Conservation (phyloP, 169 alveolate genomes). For the Plasmodium cynomolgi region DNA sequence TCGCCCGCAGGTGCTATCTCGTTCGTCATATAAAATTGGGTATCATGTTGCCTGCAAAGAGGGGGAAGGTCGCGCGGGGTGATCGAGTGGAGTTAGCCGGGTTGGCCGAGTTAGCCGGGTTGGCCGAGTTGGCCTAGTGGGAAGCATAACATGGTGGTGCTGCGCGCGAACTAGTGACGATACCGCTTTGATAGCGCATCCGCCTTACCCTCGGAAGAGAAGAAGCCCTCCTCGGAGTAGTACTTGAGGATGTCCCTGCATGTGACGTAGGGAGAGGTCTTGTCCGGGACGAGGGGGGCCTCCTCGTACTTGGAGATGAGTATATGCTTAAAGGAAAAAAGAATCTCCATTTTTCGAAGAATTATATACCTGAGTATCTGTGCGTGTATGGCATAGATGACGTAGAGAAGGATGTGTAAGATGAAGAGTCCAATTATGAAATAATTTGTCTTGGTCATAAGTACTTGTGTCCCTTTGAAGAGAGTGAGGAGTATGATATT, state of each 20-base stretch:
- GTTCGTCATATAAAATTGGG: slow-evolving; percentile 53
- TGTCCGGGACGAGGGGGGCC: slow-evolving; percentile 42
- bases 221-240: slow-evolving; percentile 69
- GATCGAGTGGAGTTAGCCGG: too few species aligned
- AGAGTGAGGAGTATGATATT: slow-evolving; percentile 8
- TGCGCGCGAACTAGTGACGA: not conserved
- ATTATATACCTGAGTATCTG: slow-evolving; percentile 65
- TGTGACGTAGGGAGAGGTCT: slow-evolving; percentile 40
- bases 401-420: slow-evolving; percentile 37
- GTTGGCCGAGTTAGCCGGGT: too few species aligned
- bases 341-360: slow-evolving; percentile 63
- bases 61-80: not conserved
- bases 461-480: slow-evolving; percentile 38
- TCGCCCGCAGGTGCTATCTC: not conserved
- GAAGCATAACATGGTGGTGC: too few species aligned
- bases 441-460: slow-evolving; percentile 38
- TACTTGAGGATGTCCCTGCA: slow-evolving; percentile 51
- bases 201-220: slow-evolving; percentile 55
- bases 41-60: slow-evolving; percentile 52
- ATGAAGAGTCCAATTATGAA: slow-evolving; percentile 36
- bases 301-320: slow-evolving; percentile 43
- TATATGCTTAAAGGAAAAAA: slow-evolving; percentile 48
- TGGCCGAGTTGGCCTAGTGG: too few species aligned
- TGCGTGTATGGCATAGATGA: slow-evolving; percentile 67
- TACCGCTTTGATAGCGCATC: not conserved